A percentile compares a stretch with the other conserved stretches of the same genome.
These are phyloP conservation scores for Myriosclerotinia curreyana DNA, from an alignment of 2,329 filamentous ascomycete genomes.

Conservation along the genomic window DNA sequence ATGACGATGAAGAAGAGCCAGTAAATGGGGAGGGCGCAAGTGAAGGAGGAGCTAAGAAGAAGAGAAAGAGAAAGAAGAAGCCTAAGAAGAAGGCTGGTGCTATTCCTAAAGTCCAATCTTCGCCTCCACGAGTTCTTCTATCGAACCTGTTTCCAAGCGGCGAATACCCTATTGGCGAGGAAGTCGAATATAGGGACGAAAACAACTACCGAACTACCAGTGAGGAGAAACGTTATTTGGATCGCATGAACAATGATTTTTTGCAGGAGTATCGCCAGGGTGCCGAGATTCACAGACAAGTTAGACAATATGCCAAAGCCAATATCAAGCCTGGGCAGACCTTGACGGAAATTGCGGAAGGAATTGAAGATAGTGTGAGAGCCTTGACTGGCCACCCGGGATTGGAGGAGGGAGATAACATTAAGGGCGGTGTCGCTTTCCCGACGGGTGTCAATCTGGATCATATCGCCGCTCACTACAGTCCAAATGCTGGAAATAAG, in stretches of 20 bases:
- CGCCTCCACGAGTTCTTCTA: conserved; percentile 70
- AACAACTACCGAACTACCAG: conserved; percentile 76
- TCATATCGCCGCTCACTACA: conserved; percentile 83
- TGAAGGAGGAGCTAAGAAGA: conserved; percentile 52
- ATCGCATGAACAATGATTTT: conserved; percentile 77
- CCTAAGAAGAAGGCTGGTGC: conserved; percentile 60
- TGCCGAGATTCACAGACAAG: conserved; percentile 86
- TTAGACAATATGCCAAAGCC: conserved; percentile 78
- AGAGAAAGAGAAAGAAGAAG: conserved; percentile 71
- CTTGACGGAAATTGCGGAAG: conserved; percentile 77
- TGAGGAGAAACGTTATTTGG: conserved; percentile 80
- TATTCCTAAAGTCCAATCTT: conserved; percentile 66
- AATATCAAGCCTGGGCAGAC: conserved; percentile 78
- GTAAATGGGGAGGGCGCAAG: conserved; percentile 42
- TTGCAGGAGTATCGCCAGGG: conserved; percentile 77
- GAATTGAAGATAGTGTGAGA: conserved; percentile 81
- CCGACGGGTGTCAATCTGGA: conserved; percentile 81
- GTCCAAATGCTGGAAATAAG: conserved; percentile 84
- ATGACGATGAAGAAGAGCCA: conserved; percentile 50
- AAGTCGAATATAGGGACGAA: conserved; percentile 73
- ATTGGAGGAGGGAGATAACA: conserved; percentile 71
- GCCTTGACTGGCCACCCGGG: conserved; percentile 74
- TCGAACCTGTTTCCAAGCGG: conserved; percentile 70
- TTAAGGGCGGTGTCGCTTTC: conserved; percentile 81
- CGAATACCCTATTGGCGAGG: conserved; percentile 73